Evolutionary conservation across 305 asterid genomes (phyloP), one percentile per base, ranked within the genome.

Genomic region (Rubia peregrina): DNA sequence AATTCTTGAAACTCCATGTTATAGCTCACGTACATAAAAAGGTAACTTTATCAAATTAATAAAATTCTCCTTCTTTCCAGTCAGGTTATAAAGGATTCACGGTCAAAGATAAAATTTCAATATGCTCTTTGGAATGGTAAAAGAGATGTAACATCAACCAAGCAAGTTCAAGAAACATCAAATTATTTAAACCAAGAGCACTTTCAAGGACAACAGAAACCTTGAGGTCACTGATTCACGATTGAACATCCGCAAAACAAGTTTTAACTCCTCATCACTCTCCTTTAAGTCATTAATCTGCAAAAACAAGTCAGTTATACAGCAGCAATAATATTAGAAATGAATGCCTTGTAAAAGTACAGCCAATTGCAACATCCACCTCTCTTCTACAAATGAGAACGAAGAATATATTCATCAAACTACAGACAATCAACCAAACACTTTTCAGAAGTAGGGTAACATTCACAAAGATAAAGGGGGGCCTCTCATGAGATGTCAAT

Each of bases 281-380:
- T 68, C 76, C 83, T 87, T 85, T 80, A 95, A 83, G 78, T 90
- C 92, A 75, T 80, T 82, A 68, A 88, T 85, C 99, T 95, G 89
- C 71, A 65, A 80, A 6, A 80, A 76, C 71, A 0, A 81, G 62
- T 40, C 63, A 21, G 49, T 16, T 72, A 24, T 24, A 46, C 36
- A 40, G 22, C 43, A 62, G 16, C 10, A 64, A 46, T 40, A 30
- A 13, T 38, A 41, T 0, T 46, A 67, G 30, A 46, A 10, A 12
- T 60, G 56, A 55, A 38, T 12, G 13, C 8, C 2, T 10, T 24
- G 9, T 8, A 38, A 22, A 53, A 19, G 11, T 40, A 38, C 26
- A 40, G 42, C 66, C 38, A 56, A 5, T 7, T 13, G 14, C 17
- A 16, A 26, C 33, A 24, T 22, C 61, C 67, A 10, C 40, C 65